phyloP scores from a whole-genome alignment of 768 basidiomycete species.

The Xerocomellus chrysenteron region DNA sequence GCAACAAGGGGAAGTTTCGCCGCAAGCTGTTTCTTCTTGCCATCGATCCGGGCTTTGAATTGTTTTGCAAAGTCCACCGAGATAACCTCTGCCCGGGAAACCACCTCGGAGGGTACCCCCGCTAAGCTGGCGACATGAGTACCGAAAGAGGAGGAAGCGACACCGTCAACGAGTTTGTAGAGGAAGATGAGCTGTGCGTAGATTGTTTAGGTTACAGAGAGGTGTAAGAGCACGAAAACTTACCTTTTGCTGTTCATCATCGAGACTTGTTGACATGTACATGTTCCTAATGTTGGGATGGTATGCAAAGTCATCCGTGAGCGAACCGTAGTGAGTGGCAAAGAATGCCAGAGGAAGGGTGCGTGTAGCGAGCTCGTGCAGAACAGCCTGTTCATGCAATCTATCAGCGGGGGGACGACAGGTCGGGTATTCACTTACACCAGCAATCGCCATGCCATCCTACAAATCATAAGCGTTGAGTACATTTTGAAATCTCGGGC shows the following conservation, averaged over 20 bases:
- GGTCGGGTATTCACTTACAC: constrained; percentile 43
- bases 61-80: constrained; percentile 85
- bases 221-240: constrained; percentile 8
- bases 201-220: not conserved
- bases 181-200: constrained; percentile 77
- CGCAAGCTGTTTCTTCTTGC: constrained; percentile 49
- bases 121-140: constrained; percentile 95
- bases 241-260: constrained; percentile 89
- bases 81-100: constrained; percentile 83
- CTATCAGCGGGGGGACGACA: constrained; percentile 4
- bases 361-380: constrained; percentile 93
- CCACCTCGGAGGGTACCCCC: constrained; percentile 83
- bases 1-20: constrained; percentile 71
- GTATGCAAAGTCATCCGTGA: constrained; percentile 91
- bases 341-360: constrained; percentile 92
- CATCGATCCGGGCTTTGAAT: constrained; percentile 78
- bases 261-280: constrained; percentile 94
- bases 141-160: constrained; percentile 86
- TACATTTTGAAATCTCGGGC: constrained; percentile 9
- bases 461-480: constrained; percentile 30
- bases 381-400: constrained; percentile 60
- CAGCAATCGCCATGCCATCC: constrained; percentile 99
- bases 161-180: constrained; percentile 89
- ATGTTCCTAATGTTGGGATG: constrained; percentile 92
- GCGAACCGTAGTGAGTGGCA: constrained; percentile 94